Percentiles rank a stretch among this genome's conserved stretches.
Evolutionary conservation across 768 basidiomycete genomes (phyloP).

Genomic region (Multifurca ochricompacta): DNA sequence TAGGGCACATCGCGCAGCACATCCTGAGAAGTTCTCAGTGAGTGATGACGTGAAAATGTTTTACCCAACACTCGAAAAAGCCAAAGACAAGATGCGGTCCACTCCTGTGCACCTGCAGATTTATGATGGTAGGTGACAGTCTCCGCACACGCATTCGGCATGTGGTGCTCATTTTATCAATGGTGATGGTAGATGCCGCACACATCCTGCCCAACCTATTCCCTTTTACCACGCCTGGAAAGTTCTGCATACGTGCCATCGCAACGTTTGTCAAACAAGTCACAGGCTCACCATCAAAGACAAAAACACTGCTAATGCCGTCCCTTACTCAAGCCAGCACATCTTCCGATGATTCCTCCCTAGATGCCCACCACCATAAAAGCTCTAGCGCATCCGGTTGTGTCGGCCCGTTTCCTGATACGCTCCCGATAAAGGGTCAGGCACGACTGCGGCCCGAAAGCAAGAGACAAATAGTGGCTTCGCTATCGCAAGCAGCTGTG

Average conservation of each 20-base stretch:
- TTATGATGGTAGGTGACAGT: constrained; percentile 70
- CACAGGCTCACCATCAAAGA: constrained; percentile 37
- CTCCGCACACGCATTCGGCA: neutral
- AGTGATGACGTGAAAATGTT: constrained; percentile 38
- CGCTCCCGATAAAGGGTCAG: neutral
- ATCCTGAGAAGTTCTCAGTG: constrained; percentile 60
- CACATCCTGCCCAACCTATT: constrained; percentile 69
- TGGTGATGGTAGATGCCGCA: constrained; percentile 44
- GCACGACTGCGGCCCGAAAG: neutral
- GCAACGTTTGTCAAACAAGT: constrained; percentile 64
- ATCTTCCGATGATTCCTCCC: neutral
- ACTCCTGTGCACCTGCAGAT: constrained; percentile 88
- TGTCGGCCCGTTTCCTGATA: neutral
- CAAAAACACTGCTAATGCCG: neutral
- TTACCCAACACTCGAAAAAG: constrained; percentile 50
- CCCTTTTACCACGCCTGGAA: constrained; percentile 66
- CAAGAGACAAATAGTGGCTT: neutral
- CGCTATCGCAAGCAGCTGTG: neutral
- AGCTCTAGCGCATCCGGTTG: neutral
- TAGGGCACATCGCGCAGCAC: constrained; percentile 88
- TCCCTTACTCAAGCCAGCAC: neutral
- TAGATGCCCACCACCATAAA: neutral
- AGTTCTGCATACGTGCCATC: constrained; percentile 72
- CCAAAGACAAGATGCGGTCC: constrained; percentile 44
- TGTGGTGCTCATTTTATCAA: neutral